Evolutionary conservation across 805 yeast species (phyloP), one percentile per base, ranked within the genome.

Genomic region (Tetrapisispora namnaoensis): DNA sequence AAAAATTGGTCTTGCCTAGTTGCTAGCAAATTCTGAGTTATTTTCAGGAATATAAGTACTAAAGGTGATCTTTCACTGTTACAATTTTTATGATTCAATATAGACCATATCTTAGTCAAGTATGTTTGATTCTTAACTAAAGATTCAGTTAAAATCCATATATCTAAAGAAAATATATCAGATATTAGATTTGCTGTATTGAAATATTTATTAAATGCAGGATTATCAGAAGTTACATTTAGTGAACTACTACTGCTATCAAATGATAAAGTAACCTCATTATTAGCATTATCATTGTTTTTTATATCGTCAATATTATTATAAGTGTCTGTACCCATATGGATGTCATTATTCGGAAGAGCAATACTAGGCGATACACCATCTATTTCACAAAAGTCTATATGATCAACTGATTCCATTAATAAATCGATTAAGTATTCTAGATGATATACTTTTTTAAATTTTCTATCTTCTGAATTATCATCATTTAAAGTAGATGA

Each of bases 61-160:
- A 86, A 73, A 50, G 83, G 80, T 36, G 89, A 83, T 38, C 86
- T 79, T 52, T 81, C 75, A 24, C 83, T 82, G n/a, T 76, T 74
- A 39, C 69, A 54, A 24, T 61, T 55, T 10, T 75, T 76, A 50
- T 75, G 73, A 52, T 84, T 85, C 44, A 93, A 73, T 34, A 90
- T 73, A 10, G 78, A 67, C 98, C 99, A 93, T 42, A 93, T 69
- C 57, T 77, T 79, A 46, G 77, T 75, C 56, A 93, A 67, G 45
- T 85, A 74, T 6, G 69, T 67, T 3, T 78, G 72, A 48, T 82
- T 79, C 57, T 86, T 91, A 74, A 91, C 84, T 46, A 93, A 78
- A 1, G 95, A 80, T 60, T 93, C 96, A 2, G 93, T 83, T 34
- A 93, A 73, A 2, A 93, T 79, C 96, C 97, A 89, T 17, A 87